These are phyloP conservation scores for Neoconidiobolus thromboides DNA, from an alignment of 371 early-diverging fungal genomes.

Conservation along the genomic window DNA sequence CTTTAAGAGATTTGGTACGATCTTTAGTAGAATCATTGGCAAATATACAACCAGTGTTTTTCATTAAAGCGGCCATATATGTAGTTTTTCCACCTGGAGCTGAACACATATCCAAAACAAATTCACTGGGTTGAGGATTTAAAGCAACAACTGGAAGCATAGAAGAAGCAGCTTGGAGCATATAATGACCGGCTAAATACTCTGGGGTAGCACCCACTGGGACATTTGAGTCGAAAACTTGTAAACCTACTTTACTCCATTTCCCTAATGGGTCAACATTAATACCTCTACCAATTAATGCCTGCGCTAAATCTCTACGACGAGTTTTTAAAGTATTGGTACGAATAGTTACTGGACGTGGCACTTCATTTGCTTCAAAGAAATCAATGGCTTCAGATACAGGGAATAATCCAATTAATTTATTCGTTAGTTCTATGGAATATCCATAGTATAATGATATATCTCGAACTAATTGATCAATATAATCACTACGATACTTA, in stretches of 20 bases:
- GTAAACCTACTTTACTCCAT: slow-evolving; percentile 79
- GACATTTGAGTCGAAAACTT: slow-evolving; percentile 78
- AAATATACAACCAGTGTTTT: slow-evolving; percentile 96
- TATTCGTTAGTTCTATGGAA: slow-evolving; percentile 81
- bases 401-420: slow-evolving; percentile 78
- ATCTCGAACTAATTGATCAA: slow-evolving; percentile 71
- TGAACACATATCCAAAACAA: slow-evolving; percentile 97
- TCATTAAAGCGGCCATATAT: slow-evolving; percentile 78
- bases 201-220: slow-evolving; percentile 97
- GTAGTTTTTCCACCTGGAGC: slow-evolving; percentile 99
- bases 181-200: slow-evolving; percentile 99
- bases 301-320: slow-evolving; percentile 87
- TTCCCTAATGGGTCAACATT: slow-evolving; percentile 95
- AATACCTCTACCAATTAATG: slow-evolving; percentile 89
- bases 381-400: slow-evolving; percentile 88
- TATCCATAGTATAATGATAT: slow-evolving; percentile 87
- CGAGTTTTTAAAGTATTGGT: slow-evolving; percentile 92
- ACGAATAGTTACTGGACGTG: slow-evolving; percentile 93
- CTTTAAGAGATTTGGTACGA: slow-evolving; percentile 73
- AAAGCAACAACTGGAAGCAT: slow-evolving; percentile 96
- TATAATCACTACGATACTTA: slow-evolving; percentile 62
- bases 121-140: slow-evolving; percentile 82
- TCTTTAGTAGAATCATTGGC: slow-evolving; percentile 96
- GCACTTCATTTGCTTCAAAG: slow-evolving; percentile 96
- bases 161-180: slow-evolving; percentile 96